Base-by-base conservation (phyloP, 2,329 filamentous ascomycete species). In the Fusarium cicatricum region DNA sequence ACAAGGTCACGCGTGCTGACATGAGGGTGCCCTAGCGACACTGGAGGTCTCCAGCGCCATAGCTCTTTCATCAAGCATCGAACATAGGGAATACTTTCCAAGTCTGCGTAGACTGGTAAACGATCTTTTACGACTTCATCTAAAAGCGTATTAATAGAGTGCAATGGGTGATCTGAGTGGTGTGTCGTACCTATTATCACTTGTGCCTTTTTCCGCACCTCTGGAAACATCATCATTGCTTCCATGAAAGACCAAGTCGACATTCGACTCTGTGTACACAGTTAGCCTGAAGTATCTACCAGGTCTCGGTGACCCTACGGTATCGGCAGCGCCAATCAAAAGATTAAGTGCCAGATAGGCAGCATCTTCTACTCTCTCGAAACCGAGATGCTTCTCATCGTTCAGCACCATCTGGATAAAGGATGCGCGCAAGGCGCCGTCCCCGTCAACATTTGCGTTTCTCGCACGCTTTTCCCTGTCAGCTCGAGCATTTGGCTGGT, bases 11-110 rank as follows among this genome's bases (percentile, higher is more conserved):
- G 42, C 1, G 42, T 53, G 15, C 16, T 42, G 12, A 12, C 28
- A 15, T 52, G 49, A 4, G 49, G 41, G 2, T 44, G 15, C 42
- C 42, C 42, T 15, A 53, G 39, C 11, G 50, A 23, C 2, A 53
- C 42, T 4, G 50, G 50, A 10, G 50, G 50, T 5, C 42, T 36
- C 11, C 34, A 16, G 21, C 50, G 42, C 50, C 50, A 53, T 5
- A 42, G 31, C 17, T 53, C 50, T 17, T 53, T 53, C 50, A 53
- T 53, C 2, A 47, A 19, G 21, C 29, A 47, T 5, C 50, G 42
- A 15, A 53, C 19, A n/a, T 53, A 19, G 2, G 50, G 50, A 2
- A 53, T 38, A 11, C 23, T 9, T 5, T 16, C 43, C 11, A 53
- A 41, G 14, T 53, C 50, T 6, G 28, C 3, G 29, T 37, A 53